phyloP scores from a whole-genome alignment of 345 rosid species.

The sweet orange (Citrus sinensis) region DVS_A1.0 CM039165.1:20803001-20803500 shows the following conservation, averaged over 20 bases:
- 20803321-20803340: constrained; percentile 33
- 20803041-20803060: too few species aligned
- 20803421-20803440: constrained; percentile 26
- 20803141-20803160: too few species aligned
- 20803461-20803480: constrained; percentile 30
- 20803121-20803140: too few species aligned
- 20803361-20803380: constrained; percentile 21
- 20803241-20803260: background rate
- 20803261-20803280: background rate
- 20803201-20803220: background rate
- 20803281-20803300: too few species aligned
- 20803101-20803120: too few species aligned
- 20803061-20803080: too few species aligned
- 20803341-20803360: constrained; percentile 34
- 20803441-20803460: constrained; percentile 24
- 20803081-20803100: too few species aligned
- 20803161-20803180: background rate
- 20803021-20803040: too few species aligned
- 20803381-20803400: constrained; percentile 31
- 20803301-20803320: too few species aligned
- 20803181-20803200: background rate
- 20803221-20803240: background rate
- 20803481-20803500: constrained; percentile 30
- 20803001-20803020: too few species aligned
- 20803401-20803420: constrained; percentile 32